A percentile compares a stretch with the other conserved stretches of the same genome.
Evolutionary conservation across 805 yeast species (phyloP).

Genomic region (Maudiozyma barnettii): DNA sequence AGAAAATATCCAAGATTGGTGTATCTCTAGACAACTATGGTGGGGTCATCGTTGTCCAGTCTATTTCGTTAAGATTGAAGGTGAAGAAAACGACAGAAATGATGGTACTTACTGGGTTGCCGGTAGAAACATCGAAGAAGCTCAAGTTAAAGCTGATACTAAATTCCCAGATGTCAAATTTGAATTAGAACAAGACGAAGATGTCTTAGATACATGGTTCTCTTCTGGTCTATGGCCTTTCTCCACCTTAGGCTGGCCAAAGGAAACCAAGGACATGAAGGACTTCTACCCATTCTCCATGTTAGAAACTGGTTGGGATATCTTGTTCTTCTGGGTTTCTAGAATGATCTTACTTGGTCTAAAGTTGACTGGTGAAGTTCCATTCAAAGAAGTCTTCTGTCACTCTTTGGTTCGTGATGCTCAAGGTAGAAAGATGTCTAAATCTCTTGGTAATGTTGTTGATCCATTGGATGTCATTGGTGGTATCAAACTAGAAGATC

Average conservation of each 20-base stretch:
- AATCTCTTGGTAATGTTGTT: conserved; percentile 91
- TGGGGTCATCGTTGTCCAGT: conserved; percentile 99
- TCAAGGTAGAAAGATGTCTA: conserved; percentile 98
- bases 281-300: conserved; percentile 82
- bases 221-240: conserved; percentile 98
- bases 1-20: conserved; percentile 96
- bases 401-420: conserved; percentile 98
- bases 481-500: conserved; percentile 72
- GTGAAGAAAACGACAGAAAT: conserved; percentile 47
- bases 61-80: conserved; percentile 76
- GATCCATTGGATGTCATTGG: conserved; percentile 91
- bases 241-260: conserved; percentile 95
- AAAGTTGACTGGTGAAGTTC: conserved; percentile 82
- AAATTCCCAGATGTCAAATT: conserved; percentile 64
- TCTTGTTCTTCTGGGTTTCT: conserved; percentile 96
- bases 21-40: conserved; percentile 90
- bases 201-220: conserved; percentile 97
- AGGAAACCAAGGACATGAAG: conserved; percentile 61
- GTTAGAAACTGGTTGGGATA: conserved; percentile 99
- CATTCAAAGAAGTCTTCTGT: conserved; percentile 95
- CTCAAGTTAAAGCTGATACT: conserved; percentile 65
- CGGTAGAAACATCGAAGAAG: conserved; percentile 77
- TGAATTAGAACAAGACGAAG: conserved; percentile 89
- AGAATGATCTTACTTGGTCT: conserved; percentile 91
- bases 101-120: conserved; percentile 83